phyloP scores from a whole-genome alignment of 768 basidiomycete genomes.

The Hygrocybe punicea region DNA sequence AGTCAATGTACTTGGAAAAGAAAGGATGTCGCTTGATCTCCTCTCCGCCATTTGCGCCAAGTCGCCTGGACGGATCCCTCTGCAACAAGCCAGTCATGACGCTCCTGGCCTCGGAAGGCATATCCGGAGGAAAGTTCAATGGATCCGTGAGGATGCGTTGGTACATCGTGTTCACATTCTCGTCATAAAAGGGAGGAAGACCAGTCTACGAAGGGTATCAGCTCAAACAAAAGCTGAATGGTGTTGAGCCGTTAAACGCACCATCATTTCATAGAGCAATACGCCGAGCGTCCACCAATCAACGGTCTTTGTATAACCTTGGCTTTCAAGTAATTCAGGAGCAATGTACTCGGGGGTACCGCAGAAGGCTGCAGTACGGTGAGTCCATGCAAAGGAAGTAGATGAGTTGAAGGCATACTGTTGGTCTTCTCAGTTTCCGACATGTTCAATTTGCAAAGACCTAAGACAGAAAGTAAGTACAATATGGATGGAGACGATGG shows the following conservation, averaged over 20 bases:
- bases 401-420: constrained; percentile 49
- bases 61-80: constrained; percentile 78
- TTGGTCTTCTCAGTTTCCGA: constrained; percentile 96
- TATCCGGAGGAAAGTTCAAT: constrained; percentile 85
- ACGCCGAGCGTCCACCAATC: constrained; percentile 99
- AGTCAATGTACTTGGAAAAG: constrained; percentile 92
- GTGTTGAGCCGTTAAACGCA: constrained; percentile 27
- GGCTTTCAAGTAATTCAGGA: constrained; percentile 92
- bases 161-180: constrained; percentile 98
- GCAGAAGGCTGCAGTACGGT: constrained; percentile 70
- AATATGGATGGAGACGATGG: not conserved
- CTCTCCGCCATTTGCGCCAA: constrained; percentile 92
- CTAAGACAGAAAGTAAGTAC: constrained; percentile 27
- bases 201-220: constrained; percentile 60
- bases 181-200: constrained; percentile 97
- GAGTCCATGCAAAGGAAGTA: constrained; percentile 7
- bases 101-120: constrained; percentile 81
- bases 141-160: constrained; percentile 93
- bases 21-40: constrained; percentile 96
- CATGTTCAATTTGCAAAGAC: constrained; percentile 96
- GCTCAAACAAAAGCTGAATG: constrained; percentile 12
- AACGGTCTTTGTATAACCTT: constrained; percentile 96
- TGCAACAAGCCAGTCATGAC: constrained; percentile 87
- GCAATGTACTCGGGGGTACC: constrained; percentile 99
- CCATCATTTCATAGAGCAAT: constrained; percentile 96